Percentiles rank a stretch among this genome's conserved stretches.
These are phyloP conservation scores for Bocquillonia castaneifolia DNA, from an alignment of 441 rosid genomes.

Conservation along the genomic window DNA sequence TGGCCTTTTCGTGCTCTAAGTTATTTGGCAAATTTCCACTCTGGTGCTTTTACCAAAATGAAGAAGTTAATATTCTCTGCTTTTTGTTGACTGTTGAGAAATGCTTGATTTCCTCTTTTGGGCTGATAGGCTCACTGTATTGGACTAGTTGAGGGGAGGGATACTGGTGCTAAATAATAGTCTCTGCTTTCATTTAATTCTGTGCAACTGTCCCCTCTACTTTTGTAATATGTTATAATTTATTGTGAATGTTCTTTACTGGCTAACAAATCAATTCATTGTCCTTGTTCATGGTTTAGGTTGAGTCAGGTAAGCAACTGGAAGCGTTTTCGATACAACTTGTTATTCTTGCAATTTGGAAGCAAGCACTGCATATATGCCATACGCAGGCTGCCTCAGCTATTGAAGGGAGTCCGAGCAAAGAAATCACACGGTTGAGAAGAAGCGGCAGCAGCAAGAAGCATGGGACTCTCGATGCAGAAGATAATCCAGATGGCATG, in stretches of 20 bases:
- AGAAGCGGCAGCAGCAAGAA: constrained; percentile 47
- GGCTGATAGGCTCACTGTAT: background rate
- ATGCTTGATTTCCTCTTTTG: background rate
- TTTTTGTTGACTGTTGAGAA: background rate
- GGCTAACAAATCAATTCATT: constrained; percentile 1
- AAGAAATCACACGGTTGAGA: constrained; percentile 41
- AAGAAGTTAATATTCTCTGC: background rate
- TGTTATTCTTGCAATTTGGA: constrained; percentile 92
- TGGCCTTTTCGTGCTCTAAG: background rate
- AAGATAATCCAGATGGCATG: constrained; percentile 36
- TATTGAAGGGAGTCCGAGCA: constrained; percentile 72
- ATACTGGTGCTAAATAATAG: too few species aligned
- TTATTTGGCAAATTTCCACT: background rate
- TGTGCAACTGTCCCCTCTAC: background rate
- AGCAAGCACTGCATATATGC: constrained; percentile 85
- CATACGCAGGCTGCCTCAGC: constrained; percentile 91
- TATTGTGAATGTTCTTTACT: background rate
- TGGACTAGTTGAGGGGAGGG: background rate
- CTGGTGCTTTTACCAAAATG: background rate
- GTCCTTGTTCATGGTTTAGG: constrained; percentile 37
- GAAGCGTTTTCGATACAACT: constrained; percentile 93
- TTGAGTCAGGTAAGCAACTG: constrained; percentile 43
- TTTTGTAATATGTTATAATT: background rate
- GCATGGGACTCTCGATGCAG: constrained; percentile 38
- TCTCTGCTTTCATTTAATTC: background rate